These are phyloP conservation scores for Zanthoxylum bungeanum DNA, from an alignment of 345 rosid genomes.

Conservation along the genomic window DNA sequence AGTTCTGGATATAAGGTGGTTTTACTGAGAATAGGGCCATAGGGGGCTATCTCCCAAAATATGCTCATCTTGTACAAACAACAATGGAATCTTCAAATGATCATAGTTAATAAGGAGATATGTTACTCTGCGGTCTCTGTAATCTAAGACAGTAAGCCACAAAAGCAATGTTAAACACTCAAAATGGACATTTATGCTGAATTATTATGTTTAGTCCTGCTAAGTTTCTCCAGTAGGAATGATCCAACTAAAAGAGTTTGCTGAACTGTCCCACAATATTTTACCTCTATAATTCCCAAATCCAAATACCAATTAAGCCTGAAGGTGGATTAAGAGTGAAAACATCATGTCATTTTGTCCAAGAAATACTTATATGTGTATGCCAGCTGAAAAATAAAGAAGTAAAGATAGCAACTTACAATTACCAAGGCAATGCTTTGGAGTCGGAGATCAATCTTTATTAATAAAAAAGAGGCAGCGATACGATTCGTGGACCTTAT, in stretches of 20 bases:
- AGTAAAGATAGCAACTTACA: not conserved
- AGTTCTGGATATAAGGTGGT: not conserved
- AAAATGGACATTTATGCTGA: not conserved
- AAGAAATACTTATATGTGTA: not conserved
- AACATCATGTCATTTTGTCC: not conserved
- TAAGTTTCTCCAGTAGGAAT: not conserved
- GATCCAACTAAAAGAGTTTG: not conserved
- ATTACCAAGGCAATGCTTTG: not conserved
- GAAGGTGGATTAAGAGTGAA: not conserved
- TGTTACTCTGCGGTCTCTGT: too few relatives aligned
- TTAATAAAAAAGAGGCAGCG: not conserved
- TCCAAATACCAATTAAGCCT: not conserved
- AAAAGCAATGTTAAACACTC: not conserved
- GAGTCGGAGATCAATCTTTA: not conserved
- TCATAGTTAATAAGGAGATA: not conserved
- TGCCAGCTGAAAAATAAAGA: not conserved
- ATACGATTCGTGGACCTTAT: not conserved
- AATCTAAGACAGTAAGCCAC: too few relatives aligned
- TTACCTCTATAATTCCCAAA: not conserved
- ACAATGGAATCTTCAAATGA: not conserved
- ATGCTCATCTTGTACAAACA: not conserved
- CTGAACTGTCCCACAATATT: not conserved
- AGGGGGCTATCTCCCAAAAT: not conserved
- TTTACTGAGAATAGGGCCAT: not conserved
- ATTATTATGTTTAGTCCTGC: not conserved